Evolutionary conservation across 306 rosid genomes (phyloP).

Genomic region (Vigna trinervia): DNA sequence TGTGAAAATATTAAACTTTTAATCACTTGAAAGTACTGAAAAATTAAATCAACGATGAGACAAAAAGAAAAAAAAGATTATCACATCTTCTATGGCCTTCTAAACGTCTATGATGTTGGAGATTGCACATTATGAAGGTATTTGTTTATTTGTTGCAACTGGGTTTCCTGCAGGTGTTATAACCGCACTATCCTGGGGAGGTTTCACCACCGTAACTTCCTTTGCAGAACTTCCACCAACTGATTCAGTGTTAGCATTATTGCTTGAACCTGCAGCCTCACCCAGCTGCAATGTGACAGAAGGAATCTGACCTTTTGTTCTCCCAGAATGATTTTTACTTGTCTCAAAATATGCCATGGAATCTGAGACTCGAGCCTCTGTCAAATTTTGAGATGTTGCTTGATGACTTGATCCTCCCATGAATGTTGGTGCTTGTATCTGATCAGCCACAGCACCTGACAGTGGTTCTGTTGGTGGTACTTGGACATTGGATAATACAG

Average conservation of each 20-base stretch:
- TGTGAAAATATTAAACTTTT: background rate
- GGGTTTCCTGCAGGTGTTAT: background rate
- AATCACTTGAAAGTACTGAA: background rate
- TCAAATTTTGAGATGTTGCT: background rate
- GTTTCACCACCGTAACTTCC: background rate
- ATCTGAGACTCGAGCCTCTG: slow-evolving; percentile 11
- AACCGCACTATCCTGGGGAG: background rate
- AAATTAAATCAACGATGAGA: background rate
- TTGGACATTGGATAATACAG: slow-evolving; percentile 54
- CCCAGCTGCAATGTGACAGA: background rate
- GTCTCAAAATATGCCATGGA: background rate
- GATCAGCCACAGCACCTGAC: slow-evolving; percentile 20
- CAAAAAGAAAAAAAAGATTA: background rate
- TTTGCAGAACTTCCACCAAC: slow-evolving; percentile 12
- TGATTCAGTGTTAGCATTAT: background rate
- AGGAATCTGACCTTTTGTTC: background rate
- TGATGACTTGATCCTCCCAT: slow-evolving; percentile 32
- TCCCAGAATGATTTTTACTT: slow-evolving; percentile 2
- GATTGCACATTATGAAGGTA: slow-evolving; percentile 19
- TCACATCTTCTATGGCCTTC: slow-evolving; percentile 1
- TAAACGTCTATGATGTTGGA: slow-evolving; percentile 28
- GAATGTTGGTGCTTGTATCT: background rate
- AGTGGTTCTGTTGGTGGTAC: slow-evolving; percentile 19
- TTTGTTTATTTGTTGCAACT: slow-evolving; percentile 28
- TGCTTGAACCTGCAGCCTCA: slow-evolving; percentile 7